These are phyloP conservation scores for Ascochyta pisi DNA, from an alignment of 2,329 filamentous ascomycete genomes.

Conservation along the genomic window DNA sequence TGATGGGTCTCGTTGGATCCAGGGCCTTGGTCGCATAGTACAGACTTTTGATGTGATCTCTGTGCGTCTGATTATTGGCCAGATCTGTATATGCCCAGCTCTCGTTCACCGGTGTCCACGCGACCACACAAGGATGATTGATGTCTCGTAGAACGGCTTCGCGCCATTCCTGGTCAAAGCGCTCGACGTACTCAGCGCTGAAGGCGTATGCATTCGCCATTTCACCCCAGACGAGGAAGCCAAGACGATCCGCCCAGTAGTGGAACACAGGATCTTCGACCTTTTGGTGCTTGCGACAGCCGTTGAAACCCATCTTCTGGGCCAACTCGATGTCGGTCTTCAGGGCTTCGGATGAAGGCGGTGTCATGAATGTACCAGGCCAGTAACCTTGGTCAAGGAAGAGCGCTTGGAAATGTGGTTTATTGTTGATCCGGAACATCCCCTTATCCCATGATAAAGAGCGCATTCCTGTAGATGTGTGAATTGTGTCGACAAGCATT, in stretches of 20 bases:
- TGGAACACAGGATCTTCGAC: slow-evolving; percentile 67
- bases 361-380: slow-evolving; percentile 67
- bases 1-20: slow-evolving; percentile 69
- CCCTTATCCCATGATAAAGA: slow-evolving; percentile 67
- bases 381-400: slow-evolving; percentile 70
- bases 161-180: slow-evolving; percentile 70
- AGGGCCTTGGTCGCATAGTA: slow-evolving; percentile 71
- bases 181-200: slow-evolving; percentile 62
- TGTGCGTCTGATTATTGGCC: slow-evolving; percentile 63
- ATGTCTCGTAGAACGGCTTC: slow-evolving; percentile 69
- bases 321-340: slow-evolving; percentile 28
- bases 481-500: slow-evolving; percentile 61
- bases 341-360: slow-evolving; percentile 57
- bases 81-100: slow-evolving; percentile 70
- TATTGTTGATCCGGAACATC: slow-evolving; percentile 65
- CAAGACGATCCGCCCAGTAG: slow-evolving; percentile 67
- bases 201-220: slow-evolving; percentile 72
- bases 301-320: slow-evolving; percentile 66
- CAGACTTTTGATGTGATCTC: slow-evolving; percentile 68
- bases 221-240: slow-evolving; percentile 69
- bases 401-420: slow-evolving; percentile 66
- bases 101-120: slow-evolving; percentile 72
- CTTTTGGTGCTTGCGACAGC: slow-evolving; percentile 70
- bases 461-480: slow-evolving; percentile 68
- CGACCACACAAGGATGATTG: slow-evolving; percentile 69